phyloP scores from a whole-genome alignment of 768 basidiomycete species.

The Cystobasidium ongulense region DNA sequence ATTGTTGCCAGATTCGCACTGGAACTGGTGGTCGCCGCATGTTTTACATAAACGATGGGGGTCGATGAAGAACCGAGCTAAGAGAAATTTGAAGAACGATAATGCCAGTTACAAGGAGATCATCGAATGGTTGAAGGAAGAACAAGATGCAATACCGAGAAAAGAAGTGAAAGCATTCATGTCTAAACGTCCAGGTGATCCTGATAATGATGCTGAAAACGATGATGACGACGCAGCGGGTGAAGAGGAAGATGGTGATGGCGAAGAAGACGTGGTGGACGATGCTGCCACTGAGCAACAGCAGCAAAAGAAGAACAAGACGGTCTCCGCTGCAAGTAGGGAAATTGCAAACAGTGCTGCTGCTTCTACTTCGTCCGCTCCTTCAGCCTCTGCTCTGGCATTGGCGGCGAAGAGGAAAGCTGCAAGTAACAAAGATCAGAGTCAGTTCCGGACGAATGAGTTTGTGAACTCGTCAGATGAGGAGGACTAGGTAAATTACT shows the following conservation, averaged over 20 bases:
- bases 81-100: background rate
- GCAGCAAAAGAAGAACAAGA: background rate
- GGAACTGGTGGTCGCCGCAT: constrained; percentile 28
- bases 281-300: background rate
- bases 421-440: background rate
- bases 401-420: background rate
- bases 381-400: too few relatives aligned
- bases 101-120: constrained; percentile 14
- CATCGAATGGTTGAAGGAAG: background rate
- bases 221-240: background rate
- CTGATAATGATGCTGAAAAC: background rate
- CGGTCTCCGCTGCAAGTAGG: background rate
- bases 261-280: background rate
- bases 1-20: constrained; percentile 11
- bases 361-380: background rate
- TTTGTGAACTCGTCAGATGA: background rate
- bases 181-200: background rate
- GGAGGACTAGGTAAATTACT: background rate
- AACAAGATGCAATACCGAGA: constrained; percentile 22
- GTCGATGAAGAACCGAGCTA: background rate
- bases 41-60: constrained; percentile 6
- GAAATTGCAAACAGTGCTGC: background rate
- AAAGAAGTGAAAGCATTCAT: constrained; percentile 15
- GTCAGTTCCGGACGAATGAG: background rate
- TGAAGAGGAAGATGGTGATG: constrained; percentile 7